Base-by-base conservation (phyloP, 768 basidiomycete genomes). In the Gautieria morchelliformis region DNA sequence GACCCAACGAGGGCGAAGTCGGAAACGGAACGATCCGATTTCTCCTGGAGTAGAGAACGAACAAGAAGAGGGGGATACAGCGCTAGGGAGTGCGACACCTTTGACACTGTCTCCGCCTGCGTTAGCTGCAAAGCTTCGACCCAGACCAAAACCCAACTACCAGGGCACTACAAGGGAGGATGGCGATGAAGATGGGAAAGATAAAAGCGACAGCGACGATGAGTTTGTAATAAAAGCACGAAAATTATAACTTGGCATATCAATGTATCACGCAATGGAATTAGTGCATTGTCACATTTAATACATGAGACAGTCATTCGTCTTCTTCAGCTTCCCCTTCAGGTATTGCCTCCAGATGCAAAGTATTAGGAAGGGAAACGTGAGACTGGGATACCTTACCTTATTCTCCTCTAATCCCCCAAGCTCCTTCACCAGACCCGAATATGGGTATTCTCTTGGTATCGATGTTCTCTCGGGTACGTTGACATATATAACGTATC, bases 361-460 rank as follows among this genome's bases (percentile, higher is more conserved):
- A 20, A 37, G 27, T 22, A 1, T 40, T 1, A n/a, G 45, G 45
- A 39, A 51, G 27, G 14, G 58, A 10, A 44, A 30, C 19, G 35
- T 32, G 20, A 17, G 35, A 17, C 17, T 32, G 47, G 27, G 30
- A 57, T 48, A 20, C 3, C 78, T 15, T 57, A 88, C 90, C 79
- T 87, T 87, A 69, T 87, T 89, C 63, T 80, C 84, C 61, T 87
- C 82, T 56, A 85, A 61, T 12, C 90, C 88, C 19, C 90, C 90
- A 9, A 93, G 78, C 68, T 92, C 90, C 56, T 70, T 77, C 37
- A 85, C 81, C 35, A 93, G 75, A 7, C 90, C 90, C 52, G 76
- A 75, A 65, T 76, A 89, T 2, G 90, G 90, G 64, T 88, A 93
- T 62, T 87, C 77, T 50, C 90, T 83, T 15, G 81, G 84, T 5